phyloP scores from a whole-genome alignment of 768 basidiomycete genomes.

The Pleurotus ostreatus region DNA sequence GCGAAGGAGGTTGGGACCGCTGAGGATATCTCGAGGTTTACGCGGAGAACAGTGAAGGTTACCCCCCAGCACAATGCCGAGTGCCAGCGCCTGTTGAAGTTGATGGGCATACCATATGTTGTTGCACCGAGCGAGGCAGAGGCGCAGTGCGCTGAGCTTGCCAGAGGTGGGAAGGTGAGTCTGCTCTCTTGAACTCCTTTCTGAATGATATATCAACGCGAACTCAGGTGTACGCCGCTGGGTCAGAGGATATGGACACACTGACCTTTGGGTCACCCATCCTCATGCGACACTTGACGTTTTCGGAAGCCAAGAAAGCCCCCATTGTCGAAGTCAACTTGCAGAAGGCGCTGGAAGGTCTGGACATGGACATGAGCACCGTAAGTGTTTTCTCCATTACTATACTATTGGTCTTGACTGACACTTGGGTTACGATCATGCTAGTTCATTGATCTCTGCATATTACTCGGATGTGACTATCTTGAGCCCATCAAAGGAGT shows the following conservation, averaged over 20 bases:
- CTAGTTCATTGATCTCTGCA: constrained; percentile 94
- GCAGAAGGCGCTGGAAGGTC: constrained; percentile 76
- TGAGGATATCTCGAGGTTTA: constrained; percentile 89
- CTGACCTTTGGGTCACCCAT: constrained; percentile 93
- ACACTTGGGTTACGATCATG: background rate
- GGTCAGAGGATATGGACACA: constrained; percentile 99
- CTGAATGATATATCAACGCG: background rate
- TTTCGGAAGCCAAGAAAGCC: constrained; percentile 95
- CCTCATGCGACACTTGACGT: constrained; percentile 92
- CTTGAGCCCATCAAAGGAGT: constrained; percentile 98
- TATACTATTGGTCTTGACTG: background rate
- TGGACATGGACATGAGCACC: constrained; percentile 84
- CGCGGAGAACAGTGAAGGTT: constrained; percentile 89
- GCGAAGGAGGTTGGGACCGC: constrained; percentile 87
- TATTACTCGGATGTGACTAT: constrained; percentile 96
- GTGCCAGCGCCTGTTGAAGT: constrained; percentile 75
- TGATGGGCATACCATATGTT: constrained; percentile 98
- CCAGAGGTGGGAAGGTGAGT: constrained; percentile 85
- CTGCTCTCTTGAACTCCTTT: background rate
- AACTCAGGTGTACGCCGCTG: constrained; percentile 86
- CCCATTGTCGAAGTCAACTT: constrained; percentile 93
- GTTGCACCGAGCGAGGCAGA: constrained; percentile 98
- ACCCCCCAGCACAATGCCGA: constrained; percentile 97
- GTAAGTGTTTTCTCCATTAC: background rate
- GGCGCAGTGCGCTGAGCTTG: constrained; percentile 97